These are phyloP conservation scores for Neurospora sp. DNA, from an alignment of 495 filamentous ascomycete genomes.

Conservation along the genomic window DNA sequence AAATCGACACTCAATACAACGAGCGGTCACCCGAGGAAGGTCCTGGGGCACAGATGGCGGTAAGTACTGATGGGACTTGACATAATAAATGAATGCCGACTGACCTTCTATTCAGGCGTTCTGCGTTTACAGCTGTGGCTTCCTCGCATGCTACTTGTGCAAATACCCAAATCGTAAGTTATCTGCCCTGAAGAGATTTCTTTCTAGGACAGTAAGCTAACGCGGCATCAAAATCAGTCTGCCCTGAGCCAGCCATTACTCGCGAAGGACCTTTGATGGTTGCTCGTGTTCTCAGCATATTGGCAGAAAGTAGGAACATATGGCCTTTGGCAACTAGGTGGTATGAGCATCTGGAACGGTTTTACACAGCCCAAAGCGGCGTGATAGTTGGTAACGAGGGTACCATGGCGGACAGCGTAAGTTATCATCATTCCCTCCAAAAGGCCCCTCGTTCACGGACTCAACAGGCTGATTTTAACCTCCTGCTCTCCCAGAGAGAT, in stretches of 20 bases:
- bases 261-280: constrained; percentile 30
- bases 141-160: constrained; percentile 35
- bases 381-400: constrained; percentile 24
- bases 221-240: constrained; percentile 15
- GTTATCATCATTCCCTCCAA: constrained; percentile 1
- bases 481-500: constrained; percentile 11
- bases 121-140: constrained; percentile 41
- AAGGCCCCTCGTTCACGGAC: not conserved
- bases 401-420: constrained; percentile 39
- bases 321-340: constrained; percentile 38
- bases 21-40: constrained; percentile 31
- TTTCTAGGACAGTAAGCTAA: not conserved
- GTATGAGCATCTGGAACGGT: constrained; percentile 33
- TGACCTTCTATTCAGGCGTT: constrained; percentile 26
- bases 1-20: constrained; percentile 36
- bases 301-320: constrained; percentile 30
- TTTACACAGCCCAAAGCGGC: constrained; percentile 26
- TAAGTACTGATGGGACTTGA: constrained; percentile 12
- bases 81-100: not conserved
- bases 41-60: constrained; percentile 41
- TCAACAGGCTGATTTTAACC: not conserved
- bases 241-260: constrained; percentile 22
- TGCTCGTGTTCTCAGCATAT: constrained; percentile 26
- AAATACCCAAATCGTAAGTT: constrained; percentile 35
- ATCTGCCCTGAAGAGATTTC: not conserved